Evolutionary conservation across 495 filamentous ascomycete species (phyloP), one percentile per base, ranked within the genome.

Genomic region (Tetracladium setigerum): DNA sequence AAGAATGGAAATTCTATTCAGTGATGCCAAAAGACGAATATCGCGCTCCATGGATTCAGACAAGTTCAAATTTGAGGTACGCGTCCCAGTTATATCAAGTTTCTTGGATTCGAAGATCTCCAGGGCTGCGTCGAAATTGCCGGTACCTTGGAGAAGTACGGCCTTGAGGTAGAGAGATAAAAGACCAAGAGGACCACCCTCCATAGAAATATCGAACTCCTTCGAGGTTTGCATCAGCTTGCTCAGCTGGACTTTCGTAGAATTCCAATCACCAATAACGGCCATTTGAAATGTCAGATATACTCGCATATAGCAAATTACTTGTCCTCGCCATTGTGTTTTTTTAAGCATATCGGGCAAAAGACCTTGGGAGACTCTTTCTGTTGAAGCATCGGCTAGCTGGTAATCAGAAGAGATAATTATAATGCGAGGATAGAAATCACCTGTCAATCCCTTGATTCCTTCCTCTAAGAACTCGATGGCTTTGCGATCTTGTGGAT

Each of bases 1-100:
- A 52, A 95, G 69, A 46, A 97, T 92, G 61, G 89, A 82, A 19
- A 95, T 65, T 17, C 75, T 74, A 63, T 95, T 97, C 48, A 99
- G 75, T 4, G 80, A 69, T 4, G 88, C 84, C 10, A 97, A 76
- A 40, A 95, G 76, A 8, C 81, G 69, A 15, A 94, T 67, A 51
- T 95, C 87, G 3, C 77, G 72, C 38, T 76, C 73, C n/a, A 81
- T 67, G 31, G 81, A 74, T 43, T 76, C 67, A n/a, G 46, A 45
- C 32, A 52, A 33, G 11, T 44, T 37, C 16, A 68, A 41, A 63
- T 65, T 38, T 64, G 52, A 52, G 63, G 57, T 64, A 49, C 57
- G 73, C 44, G 54, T 65, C 14, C 57, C 59, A 24, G 69, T 2
- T 14, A 83, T 70, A 5, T 58, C 61, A 47, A 95, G 77, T 31